Evolutionary conservation across 1,284 basidiomycete genomes (phyloP), one percentile per base, ranked within the genome.

Genomic region (Trametes versicolor): DNA sequence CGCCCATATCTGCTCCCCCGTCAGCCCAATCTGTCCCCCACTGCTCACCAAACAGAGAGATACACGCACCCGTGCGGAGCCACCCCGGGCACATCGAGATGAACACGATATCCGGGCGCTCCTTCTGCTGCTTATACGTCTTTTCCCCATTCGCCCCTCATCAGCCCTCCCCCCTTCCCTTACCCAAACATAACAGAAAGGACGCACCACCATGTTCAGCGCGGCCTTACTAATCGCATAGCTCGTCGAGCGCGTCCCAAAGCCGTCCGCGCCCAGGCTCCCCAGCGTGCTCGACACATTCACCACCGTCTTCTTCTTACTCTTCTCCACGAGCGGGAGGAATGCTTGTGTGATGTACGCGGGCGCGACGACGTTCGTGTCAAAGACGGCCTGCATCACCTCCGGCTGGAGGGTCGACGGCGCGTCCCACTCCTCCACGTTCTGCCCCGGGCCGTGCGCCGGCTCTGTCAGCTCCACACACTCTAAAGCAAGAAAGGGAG

Each of bases 221-320:
- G 69, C 73, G 0, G 70, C 65, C 61, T 78, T 76, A 49, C 68
- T 72, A 62, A 75, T 66, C 21, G 71, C 68, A 64, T 78, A 76
- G 15, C 69, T 72, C 36, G 76, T 64, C 23, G 48, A 56, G 45
- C 64, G 65, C 12, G 64, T 45, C 3, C 72, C 73, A 27, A 52
- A 63, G 55, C 78, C 71, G 34, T 45, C 51, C 41, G 69, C 51
- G 4, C 64, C 72, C 43, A 79, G 73, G 58, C 78, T 79, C 10
- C 70, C 75, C 8, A 78, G 60, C n/a, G 73, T 72, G 58, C 73
- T 77, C 43, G 75, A 71, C 58, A 78, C 69, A 66, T 81, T 80
- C 56, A 78, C 65, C 36, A 82, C 73, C 21, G 78, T 77, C 65
- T 76, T 79, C 48, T 67, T 64, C 53, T 63, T 61, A 25, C 77